These are phyloP conservation scores for Panicum hallii DNA, from an alignment of 202 grass and related monocot species.

Conservation along the genomic window DNA sequence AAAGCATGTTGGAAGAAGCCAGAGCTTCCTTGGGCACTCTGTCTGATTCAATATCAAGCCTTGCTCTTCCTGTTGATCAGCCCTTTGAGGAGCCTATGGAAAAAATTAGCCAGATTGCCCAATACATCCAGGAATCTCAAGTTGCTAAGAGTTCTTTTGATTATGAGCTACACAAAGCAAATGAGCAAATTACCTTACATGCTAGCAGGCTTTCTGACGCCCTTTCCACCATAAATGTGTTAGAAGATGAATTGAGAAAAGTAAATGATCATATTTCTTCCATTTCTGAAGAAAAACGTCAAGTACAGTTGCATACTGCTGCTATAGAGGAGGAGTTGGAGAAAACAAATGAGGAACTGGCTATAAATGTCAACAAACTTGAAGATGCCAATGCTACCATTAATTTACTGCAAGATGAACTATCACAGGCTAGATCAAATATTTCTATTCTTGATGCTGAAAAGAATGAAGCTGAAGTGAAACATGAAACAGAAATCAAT, in stretches of 20 bases:
- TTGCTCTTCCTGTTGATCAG: constrained; percentile 64
- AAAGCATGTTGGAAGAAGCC: constrained; percentile 65
- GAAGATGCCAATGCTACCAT: constrained; percentile 70
- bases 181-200: constrained; percentile 60
- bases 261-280: constrained; percentile 67
- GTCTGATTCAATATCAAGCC: constrained; percentile 64
- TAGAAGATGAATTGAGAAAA: constrained; percentile 75
- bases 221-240: constrained; percentile 57
- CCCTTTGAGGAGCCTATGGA: constrained; percentile 59
- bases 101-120: constrained; percentile 62
- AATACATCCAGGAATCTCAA: constrained; percentile 73
- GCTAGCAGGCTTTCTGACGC: constrained; percentile 61
- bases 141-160: constrained; percentile 59
- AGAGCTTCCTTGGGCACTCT: constrained; percentile 57
- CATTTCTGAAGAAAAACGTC: constrained; percentile 72
- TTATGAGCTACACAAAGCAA: constrained; percentile 64
- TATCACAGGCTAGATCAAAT: constrained; percentile 65
- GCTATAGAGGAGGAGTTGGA: constrained; percentile 77
- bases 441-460: constrained; percentile 58
- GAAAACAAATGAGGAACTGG: constrained; percentile 78
- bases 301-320: constrained; percentile 57
- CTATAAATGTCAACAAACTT: constrained; percentile 63
- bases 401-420: constrained; percentile 73
- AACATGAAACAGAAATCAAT: constrained; percentile 64
- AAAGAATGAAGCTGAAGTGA: constrained; percentile 67